Conservation (phyloP, 2,329 filamentous ascomycete genomes). For the Elsinoe australis region DNA sequence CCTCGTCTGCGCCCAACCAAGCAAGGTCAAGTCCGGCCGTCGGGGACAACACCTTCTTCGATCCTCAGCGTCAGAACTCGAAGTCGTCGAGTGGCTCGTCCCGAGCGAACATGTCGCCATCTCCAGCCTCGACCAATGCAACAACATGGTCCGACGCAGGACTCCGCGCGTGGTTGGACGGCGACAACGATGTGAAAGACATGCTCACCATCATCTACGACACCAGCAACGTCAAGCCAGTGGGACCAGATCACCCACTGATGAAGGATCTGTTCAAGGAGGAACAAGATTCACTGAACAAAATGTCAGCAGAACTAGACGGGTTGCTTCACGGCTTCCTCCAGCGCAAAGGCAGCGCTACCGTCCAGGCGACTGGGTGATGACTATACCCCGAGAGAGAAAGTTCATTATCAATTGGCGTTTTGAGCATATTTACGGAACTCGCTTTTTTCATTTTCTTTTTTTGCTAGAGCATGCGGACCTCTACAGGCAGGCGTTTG, state of each 20-base stretch:
- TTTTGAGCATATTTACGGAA: no score
- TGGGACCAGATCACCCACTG: conserved; percentile 76
- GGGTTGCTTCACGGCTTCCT: conserved; percentile 33
- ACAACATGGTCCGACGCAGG: conserved; percentile 80
- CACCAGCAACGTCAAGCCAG: conserved; percentile 73
- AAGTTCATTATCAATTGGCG: no score
- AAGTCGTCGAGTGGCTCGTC: conserved; percentile 7
- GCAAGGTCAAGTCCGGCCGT: not conserved
- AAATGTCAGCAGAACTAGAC: conserved; percentile 86
- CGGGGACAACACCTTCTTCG: conserved; percentile 8
- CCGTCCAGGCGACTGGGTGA: conserved; percentile 3
- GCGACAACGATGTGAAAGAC: conserved; percentile 77
- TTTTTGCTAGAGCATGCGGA: no score
- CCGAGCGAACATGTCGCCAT: conserved; percentile 29
- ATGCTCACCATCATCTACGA: conserved; percentile 88
- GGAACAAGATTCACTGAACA: conserved; percentile 75
- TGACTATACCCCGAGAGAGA: not conserved
- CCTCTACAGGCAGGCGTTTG: not conserved
- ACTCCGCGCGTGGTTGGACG: conserved; percentile 79
- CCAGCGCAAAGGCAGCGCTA: not conserved
- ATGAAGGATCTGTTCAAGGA: conserved; percentile 74
- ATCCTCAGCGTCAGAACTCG: conserved; percentile 14
- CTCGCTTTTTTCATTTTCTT: no score
- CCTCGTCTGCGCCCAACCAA: not conserved
- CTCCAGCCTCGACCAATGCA: conserved; percentile 50